Conservation (phyloP, 2,329 filamentous ascomycete species). For the Apiospora aurea region DNA sequence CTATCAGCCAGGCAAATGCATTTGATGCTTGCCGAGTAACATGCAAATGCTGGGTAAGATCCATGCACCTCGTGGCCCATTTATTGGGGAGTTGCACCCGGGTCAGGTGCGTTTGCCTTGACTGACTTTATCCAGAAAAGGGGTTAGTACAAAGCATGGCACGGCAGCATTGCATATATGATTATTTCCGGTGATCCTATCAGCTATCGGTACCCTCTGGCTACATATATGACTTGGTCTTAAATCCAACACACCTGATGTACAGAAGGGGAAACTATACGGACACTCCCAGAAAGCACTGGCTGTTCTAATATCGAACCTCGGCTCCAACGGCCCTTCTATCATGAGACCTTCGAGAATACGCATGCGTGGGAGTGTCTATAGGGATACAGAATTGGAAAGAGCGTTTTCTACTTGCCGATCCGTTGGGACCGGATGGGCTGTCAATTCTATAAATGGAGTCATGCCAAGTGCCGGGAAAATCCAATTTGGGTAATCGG, state of each 20-base stretch:
- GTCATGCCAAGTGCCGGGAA: slow-evolving; percentile 29
- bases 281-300: not conserved
- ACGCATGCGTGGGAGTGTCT: not conserved
- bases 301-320: not conserved
- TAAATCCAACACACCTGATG: not conserved
- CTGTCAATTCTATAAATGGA: not conserved
- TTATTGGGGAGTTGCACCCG: not conserved
- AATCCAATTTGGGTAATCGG: slow-evolving; percentile 36
- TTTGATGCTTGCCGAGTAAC: not conserved
- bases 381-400: not conserved
- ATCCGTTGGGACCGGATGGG: not conserved
- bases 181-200: not conserved
- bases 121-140: slow-evolving; percentile 1
- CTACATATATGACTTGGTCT: too few species aligned
- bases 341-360: not conserved
- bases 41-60: too few species aligned
- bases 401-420: not conserved
- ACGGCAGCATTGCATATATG: not conserved
- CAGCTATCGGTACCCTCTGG: too few species aligned
- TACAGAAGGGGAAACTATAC: too few species aligned
- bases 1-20: not conserved
- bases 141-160: not conserved
- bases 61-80: not conserved
- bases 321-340: not conserved
- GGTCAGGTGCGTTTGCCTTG: not conserved